Base-by-base conservation (phyloP, 192 early-diverging fungal species). In the Backusella luteola region DNA sequence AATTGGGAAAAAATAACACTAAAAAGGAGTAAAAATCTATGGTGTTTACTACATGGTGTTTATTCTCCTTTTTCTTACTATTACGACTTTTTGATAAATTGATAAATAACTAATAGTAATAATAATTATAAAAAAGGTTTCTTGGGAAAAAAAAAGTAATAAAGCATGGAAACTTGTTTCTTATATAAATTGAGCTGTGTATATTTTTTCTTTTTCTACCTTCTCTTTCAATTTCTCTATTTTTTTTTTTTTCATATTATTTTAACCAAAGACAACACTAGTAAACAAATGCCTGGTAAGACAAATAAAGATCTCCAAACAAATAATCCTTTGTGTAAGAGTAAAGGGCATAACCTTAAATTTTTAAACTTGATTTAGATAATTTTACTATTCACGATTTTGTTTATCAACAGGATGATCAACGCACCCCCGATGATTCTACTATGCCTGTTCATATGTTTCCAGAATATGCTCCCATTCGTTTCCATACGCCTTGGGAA, bases 11-110 rank as follows among this genome's bases (percentile, higher is more conserved):
- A 63, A 26, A 63, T 21, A 63, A 63, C 23, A 12, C 53, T 63
- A 63, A 29, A 29, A 63, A 49, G 46, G 46, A 49, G 46, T 53
- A 32, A 53, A 53, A 53, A 21, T 6, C 2, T 21, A n/a, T 53
- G 3, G 4, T 29, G 11, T 63, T 29, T 59, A 59, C 21, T 12
- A 12, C 23, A 14, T 63, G 2, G 53, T 63, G 23, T 63, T 11
- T 63, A 63, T 9, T 35, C 68, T 69, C 68, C 68, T 69, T 69
- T 69, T 38, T 69, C 36, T 21, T 35, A 38, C 67, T 21, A 69
- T 39, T 36, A 67, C 8, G 29, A 35, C 66, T 21, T 35, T 67
- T 35, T 67, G 66, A 56, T 56, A 56, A 56, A 56, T 56, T 56
- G 53, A 56, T 23, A 56, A 56, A 49, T 23, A 56, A 23, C 26